Base-by-base conservation (phyloP, 306 rosid genomes). In the Mimosa pudica region DNA sequence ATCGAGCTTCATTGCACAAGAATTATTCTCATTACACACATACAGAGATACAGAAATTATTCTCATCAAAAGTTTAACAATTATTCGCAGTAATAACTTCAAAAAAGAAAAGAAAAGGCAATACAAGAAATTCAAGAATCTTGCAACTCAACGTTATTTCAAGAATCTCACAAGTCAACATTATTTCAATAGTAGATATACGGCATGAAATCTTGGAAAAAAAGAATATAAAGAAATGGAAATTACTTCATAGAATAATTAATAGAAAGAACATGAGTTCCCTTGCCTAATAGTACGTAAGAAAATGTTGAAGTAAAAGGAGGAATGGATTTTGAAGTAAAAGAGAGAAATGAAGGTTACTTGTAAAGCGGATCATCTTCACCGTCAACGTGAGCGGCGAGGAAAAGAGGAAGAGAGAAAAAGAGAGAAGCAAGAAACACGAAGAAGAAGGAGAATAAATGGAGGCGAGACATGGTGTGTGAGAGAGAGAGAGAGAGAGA, bases 301-400 rank as follows among this genome's bases (percentile, higher is more conserved):
- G 30, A 24, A 24, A 24, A 24, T 24, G 30, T 24, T 24, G 30
- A 62, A 76, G 16, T 13, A 44, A 80, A 79, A 35, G 13, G n/a
- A n/a, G n/a, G n/a, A n/a, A n/a, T n/a, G n/a, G n/a, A n/a, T n/a
- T n/a, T 24, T 24, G 30, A 62, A 76, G 16, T 13, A 44, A 80
- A 79, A 35, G 13, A 49, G 4, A 7, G 30, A 24, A 24, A 24
- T 24, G 30, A 24, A 24, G 24, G 44, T 58, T 79, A 87, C 95
- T 58, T 84, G 92, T 88, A 90, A 80, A 87, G 51, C 54, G 91
- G 92, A 89, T 90, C 95, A 79, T 87, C 79, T 35, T 87, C 95
- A 36, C 95, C 95, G 18, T 85, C 72, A 70, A 2, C 42, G 42
- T 24, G 30, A 24, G 87, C 86, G 12, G 95, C 91, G 71, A 45